Evolutionary conservation across 371 early-diverging fungal species (phyloP), one percentile per base, ranked within the genome.

Genomic region (Cokeromyces recurvatus): DNA sequence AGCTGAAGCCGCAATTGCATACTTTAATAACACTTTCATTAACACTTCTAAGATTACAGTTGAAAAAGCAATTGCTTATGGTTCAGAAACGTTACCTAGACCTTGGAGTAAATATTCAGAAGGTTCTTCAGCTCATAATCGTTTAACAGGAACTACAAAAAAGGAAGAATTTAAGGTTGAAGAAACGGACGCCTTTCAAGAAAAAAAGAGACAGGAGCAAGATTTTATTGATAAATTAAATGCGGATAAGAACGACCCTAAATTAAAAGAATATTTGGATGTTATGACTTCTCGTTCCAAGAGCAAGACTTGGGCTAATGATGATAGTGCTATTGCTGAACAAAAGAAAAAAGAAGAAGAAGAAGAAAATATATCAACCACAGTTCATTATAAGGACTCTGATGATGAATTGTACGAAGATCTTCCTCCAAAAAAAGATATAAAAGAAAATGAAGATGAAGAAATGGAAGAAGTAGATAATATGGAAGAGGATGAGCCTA

Each of bases 301-400:
- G 45, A 75, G 82, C 47, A 81, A 86, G 53, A 91, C 93, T 1
- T 97, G 97, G 97, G 85, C 87, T 4, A 95, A 97, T 65, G 96
- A 97, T 44, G 94, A 93, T 51, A 67, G 68, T 3, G 67, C 66
- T 1, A 58, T 62, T 14, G 37, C 63, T 15, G 48, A 51, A 55
- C 46, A 66, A 25, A 43, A 38, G 17, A 46, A 58, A 31, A 58
- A 59, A 22, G 27, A 44, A 12, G 73, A 71, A 38, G 74, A 69
- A 23, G 74, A 69, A 23, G 70, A 64, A 8, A 62, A 71, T 34
- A 77, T 78, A 1, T 43, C 64, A 7, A 46, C 53, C 2, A 42
- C 49, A 21, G 73, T 78, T 2, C 74, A 84, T 32, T 82, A 81
- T 55, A 79, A 61, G 8, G 80, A 71, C 48, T 70, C 78, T 11